phyloP scores from a whole-genome alignment of 257 asterid genomes.

The Gentiana dahurica region DNA sequence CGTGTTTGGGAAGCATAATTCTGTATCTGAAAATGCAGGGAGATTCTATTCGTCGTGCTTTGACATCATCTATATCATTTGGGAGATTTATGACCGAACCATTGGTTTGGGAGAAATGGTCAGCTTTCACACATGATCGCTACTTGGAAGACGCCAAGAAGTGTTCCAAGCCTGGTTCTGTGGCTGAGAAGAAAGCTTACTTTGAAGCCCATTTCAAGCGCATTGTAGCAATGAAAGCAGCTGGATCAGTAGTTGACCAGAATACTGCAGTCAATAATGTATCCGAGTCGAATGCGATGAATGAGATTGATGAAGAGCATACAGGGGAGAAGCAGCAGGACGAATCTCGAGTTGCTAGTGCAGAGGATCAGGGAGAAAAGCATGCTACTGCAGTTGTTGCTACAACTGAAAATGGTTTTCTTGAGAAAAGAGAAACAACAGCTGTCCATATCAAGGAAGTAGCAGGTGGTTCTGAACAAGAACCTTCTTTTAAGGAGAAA shows the following conservation, averaged over 20 bases:
- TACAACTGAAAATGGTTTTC: constrained; percentile 12
- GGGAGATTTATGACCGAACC: constrained; percentile 86
- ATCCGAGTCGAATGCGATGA: constrained; percentile 9
- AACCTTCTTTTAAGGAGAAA: constrained; percentile 15
- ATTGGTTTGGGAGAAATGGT: constrained; percentile 82
- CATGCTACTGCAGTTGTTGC: constrained; percentile 9
- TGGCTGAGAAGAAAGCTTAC: constrained; percentile 89
- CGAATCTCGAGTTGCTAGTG: constrained; percentile 3
- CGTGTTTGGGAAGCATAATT: too few species aligned
- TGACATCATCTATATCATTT: constrained; percentile 72
- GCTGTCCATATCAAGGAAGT: constrained; percentile 13
- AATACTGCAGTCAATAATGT: constrained; percentile 17
- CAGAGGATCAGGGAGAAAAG: constrained; percentile 17
- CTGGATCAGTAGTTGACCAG: constrained; percentile 48
- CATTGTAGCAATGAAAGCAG: constrained; percentile 47
- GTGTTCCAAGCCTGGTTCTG: constrained; percentile 82
- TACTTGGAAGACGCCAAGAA: constrained; percentile 74
- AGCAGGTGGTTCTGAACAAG: constrained; percentile 14
- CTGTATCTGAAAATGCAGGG: constrained; percentile 29
- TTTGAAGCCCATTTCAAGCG: constrained; percentile 83
- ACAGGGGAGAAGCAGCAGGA: constrained; percentile 7
- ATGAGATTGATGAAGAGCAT: constrained; percentile 11
- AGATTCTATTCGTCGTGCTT: constrained; percentile 52
- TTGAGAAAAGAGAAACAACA: constrained; percentile 14
- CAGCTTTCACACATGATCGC: constrained; percentile 69